Base-by-base conservation (phyloP, 208 protist species). In the Acanthamoeba sp. region DNA sequence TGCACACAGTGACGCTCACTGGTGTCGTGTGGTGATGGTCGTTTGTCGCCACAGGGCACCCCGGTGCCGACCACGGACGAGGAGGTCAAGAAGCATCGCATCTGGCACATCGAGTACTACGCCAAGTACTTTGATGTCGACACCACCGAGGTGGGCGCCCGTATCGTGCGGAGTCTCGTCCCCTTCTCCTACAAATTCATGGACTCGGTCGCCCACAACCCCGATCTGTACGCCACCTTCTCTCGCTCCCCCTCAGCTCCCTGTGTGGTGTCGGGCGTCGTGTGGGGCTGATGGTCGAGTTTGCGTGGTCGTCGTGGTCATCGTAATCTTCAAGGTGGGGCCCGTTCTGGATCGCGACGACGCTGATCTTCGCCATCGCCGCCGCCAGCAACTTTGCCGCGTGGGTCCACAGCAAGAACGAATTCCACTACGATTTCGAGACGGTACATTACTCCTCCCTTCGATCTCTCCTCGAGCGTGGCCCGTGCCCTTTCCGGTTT, bases 31-130 rank as follows among this genome's bases (percentile, higher is more conserved):
- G n/a, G n/a, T n/a, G n/a, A n/a, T n/a, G 29, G 24, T n/a, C 16
- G 16, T 78, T 12, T 38, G 34, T 14, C 18, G 18, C 27, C 27
- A 4, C 38, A 50, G 48, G 48, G 45, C 34, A 59, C 78, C 12
- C 38, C 78, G 40, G 24, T 62, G 18, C 24, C 38, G 48, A 59
- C 27, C 24, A 38, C 78, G 78, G 78, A 50, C n/a, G 78, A 52
- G 27, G 78, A 87, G 24, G 57, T 0, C 2, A 38, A 18, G 50
- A 64, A 64, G 52, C 38, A 90, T 27, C 82, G 82, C 52, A 71
- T 90, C 22, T 90, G 82, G 82, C 48, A 90, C 82, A 90, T 90
- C 38, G 50, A 90, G 89, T 93, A 85, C 73, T 93, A 93, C 64
- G 12, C 48, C 48, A 59, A 80, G 27, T 93, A 85, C 40, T 93